Evolutionary conservation across 1,139 yeast species (phyloP), one percentile per base, ranked within the genome.

Genomic region (Hyphopichia wangnamkhiaoensis): DNA sequence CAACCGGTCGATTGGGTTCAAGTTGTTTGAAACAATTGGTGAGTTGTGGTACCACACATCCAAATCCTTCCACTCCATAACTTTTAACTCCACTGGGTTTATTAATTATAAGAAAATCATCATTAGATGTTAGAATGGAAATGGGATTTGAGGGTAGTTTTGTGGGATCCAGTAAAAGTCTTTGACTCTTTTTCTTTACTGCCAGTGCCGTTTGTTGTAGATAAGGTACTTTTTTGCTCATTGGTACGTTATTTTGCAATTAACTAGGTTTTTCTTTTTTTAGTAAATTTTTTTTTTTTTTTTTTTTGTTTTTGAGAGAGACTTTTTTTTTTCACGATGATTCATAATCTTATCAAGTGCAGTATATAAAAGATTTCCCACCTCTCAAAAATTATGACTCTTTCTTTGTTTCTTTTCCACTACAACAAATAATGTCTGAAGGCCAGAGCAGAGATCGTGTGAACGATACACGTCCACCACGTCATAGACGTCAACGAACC

Each of bases 71-170:
- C 36, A 25, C 41, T 0, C 58, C 58, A 37, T 49, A 45, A 28
- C 59, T 50, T 21, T 43, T 41, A 8, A 58, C 37, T 0, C 61
- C 60, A 2, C 59, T 46, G 3, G 63, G 54, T 38, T 59, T 59
- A 40, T 59, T 57, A 8, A 54, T 51, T 2, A 56, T 35, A 8
- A 48, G 40, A 39, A 52, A 59, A 37, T 50, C 52, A 38, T 48
- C 45, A 14, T 54, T 52, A 35, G 48, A 46, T 33, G 46, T 47
- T 18, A 54, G 40, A 14, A 57, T 39, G 6, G 25, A 21, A 14
- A 24, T 32, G 2, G 35, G 25, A 10, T 23, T 32, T 7, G 12
- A 21, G 7, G 24, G 24, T 21, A 21, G 9, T 7, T 10, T 7
- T 7, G 10, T 21, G 24, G 24, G 24, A 7, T 7, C 9, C 10